A percentile compares a stretch with the other conserved stretches of the same genome.
These are phyloP conservation scores for Pichia sp. DNA, from an alignment of 1,139 yeast genomes.

Conservation along the genomic window DNA sequence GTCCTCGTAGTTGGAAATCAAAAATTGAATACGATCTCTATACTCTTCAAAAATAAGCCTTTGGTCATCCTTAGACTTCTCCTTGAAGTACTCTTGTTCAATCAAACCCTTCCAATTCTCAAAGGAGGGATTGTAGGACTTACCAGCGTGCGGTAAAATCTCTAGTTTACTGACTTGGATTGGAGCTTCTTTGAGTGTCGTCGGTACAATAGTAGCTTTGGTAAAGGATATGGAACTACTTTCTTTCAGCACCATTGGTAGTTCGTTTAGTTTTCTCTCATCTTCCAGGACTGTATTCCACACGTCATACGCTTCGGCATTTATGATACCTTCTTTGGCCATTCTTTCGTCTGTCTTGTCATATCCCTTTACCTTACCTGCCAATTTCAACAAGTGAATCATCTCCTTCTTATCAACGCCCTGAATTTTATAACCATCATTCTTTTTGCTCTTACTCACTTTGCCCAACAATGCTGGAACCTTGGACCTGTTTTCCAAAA, in stretches of 20 bases:
- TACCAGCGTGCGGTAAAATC: slow-evolving; percentile 71
- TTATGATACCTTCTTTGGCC: slow-evolving; percentile 59
- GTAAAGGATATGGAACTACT: slow-evolving; percentile 50
- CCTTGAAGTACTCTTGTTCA: slow-evolving; percentile 59
- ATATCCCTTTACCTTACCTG: slow-evolving; percentile 68
- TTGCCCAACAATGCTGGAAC: slow-evolving; percentile 51
- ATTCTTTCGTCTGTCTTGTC: slow-evolving; percentile 47
- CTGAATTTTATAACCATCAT: slow-evolving; percentile 43
- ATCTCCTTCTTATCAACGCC: slow-evolving; percentile 68
- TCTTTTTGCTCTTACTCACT: slow-evolving; percentile 30
- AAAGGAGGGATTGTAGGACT: slow-evolving; percentile 87
- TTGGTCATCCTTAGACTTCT: slow-evolving; percentile 62
- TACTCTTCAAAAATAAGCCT: slow-evolving; percentile 58
- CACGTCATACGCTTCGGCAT: slow-evolving; percentile 51
- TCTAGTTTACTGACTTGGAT: slow-evolving; percentile 46
- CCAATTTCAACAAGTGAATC: slow-evolving; percentile 64
- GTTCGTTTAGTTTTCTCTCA: slow-evolving; percentile 26
- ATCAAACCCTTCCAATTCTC: slow-evolving; percentile 79
- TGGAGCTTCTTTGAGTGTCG: slow-evolving; percentile 54
- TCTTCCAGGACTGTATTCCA: slow-evolving; percentile 50
- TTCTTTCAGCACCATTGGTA: slow-evolving; percentile 40
- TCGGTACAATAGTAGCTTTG: slow-evolving; percentile 49
- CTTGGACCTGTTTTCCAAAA: slow-evolving; percentile 71
- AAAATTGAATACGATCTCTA: slow-evolving; percentile 55
- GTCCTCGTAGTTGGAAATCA: slow-evolving; percentile 59